Percentiles rank a stretch among this genome's conserved stretches.
These are phyloP conservation scores for Cryptococcus jaspeensis DNA, from an alignment of 1,284 basidiomycete species.

Conservation along the genomic window DNA sequence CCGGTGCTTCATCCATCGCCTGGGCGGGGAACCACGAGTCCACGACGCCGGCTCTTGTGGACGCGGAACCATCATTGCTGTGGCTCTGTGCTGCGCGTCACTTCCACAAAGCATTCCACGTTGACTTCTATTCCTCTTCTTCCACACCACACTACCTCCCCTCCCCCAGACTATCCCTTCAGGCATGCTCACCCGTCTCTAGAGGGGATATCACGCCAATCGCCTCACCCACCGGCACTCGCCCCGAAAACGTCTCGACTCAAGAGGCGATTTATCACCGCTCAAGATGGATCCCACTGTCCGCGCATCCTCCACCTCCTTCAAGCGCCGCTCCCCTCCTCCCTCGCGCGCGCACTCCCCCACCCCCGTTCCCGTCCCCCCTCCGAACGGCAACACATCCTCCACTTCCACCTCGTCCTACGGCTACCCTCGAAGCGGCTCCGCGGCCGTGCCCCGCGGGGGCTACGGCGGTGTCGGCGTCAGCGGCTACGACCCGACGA, in stretches of 20 bases:
- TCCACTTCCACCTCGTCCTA: constrained; percentile 8
- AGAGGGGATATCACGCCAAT: too few relatives aligned
- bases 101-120: too few relatives aligned
- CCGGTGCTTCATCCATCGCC: too few relatives aligned
- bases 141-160: too few relatives aligned
- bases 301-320: constrained; percentile 1
- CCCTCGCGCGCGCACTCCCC: constrained; percentile 11
- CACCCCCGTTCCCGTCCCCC: not conserved
- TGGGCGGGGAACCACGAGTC: too few relatives aligned
- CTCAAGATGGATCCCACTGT: constrained; percentile 4
- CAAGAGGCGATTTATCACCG: not conserved
- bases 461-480: constrained; percentile 7
- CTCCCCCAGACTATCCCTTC: too few relatives aligned
- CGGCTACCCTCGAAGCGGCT: constrained; percentile 8
- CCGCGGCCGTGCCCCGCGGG: constrained; percentile 6
- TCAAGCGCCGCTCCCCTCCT: constrained; percentile 16
- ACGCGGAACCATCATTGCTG: too few relatives aligned
- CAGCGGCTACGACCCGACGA: constrained; percentile 8
- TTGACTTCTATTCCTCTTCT: too few relatives aligned
- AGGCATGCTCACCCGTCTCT: too few relatives aligned
- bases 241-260: not conserved
- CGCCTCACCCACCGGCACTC: too few relatives aligned
- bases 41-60: too few relatives aligned
- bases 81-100: too few relatives aligned
- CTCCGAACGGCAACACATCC: not conserved